A percentile compares a stretch with the other conserved stretches of the same genome.
These are phyloP conservation scores for Podospora appendiculata DNA, from an alignment of 495 filamentous ascomycete genomes.

Conservation along the genomic window DNA sequence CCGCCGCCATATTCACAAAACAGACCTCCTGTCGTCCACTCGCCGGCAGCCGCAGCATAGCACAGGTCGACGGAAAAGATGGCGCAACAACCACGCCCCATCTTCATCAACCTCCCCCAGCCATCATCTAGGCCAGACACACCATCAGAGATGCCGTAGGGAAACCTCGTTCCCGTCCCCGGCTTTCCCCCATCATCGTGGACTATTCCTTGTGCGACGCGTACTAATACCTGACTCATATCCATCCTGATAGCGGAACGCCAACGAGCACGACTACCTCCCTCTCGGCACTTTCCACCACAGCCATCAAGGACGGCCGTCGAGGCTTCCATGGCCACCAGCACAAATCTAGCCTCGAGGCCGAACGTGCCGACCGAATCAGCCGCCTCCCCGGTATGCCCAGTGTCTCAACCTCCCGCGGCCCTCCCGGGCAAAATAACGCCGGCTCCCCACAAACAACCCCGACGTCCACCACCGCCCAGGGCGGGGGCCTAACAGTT, in stretches of 20 bases:
- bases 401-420: constrained; percentile 62
- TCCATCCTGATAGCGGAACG: constrained; percentile 57
- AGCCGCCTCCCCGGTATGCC: constrained; percentile 83
- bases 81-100: constrained; percentile 40
- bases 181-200: background rate
- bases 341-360: constrained; percentile 64
- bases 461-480: constrained; percentile 17
- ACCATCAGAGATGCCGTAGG: constrained; percentile 88
- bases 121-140: constrained; percentile 78
- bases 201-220: background rate
- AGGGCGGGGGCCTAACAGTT: constrained; percentile 32
- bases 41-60: no score
- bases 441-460: constrained; percentile 20
- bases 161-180: constrained; percentile 6
- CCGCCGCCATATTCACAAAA: no score
- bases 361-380: constrained; percentile 89
- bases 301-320: constrained; percentile 90
- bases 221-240: constrained; percentile 11
- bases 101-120: constrained; percentile 78
- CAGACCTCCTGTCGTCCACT: no score
- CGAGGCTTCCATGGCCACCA: constrained; percentile 61
- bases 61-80: background rate
- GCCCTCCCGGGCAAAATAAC: constrained; percentile 19
- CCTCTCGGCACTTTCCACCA: constrained; percentile 79
- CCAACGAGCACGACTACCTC: constrained; percentile 82